phyloP scores from a whole-genome alignment of 1,284 basidiomycete species.

The Cryptococcus depauperatus region DNA sequence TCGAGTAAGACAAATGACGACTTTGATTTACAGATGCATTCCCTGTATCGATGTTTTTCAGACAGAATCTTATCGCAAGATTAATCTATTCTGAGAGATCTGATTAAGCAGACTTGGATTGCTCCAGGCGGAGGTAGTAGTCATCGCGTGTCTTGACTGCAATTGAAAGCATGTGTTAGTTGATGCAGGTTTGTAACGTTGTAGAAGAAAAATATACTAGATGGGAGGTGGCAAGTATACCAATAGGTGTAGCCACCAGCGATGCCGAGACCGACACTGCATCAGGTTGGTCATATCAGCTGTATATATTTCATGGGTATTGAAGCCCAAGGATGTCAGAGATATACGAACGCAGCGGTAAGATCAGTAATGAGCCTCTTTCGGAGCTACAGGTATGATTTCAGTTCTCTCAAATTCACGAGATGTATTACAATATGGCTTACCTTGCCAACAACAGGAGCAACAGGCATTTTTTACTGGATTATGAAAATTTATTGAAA shows the following conservation, averaged over 20 bases:
- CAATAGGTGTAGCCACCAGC: slow-evolving; percentile 67
- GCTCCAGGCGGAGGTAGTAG: slow-evolving; percentile 73
- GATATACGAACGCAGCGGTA: slow-evolving; percentile 47
- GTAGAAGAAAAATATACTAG: slow-evolving; percentile 53
- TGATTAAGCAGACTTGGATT: slow-evolving; percentile 40
- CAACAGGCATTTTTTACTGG: slow-evolving; percentile 67
- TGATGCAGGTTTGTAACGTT: slow-evolving; percentile 38
- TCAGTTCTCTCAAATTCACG: too few relatives aligned
- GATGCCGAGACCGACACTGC: slow-evolving; percentile 63
- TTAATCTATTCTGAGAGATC: too few relatives aligned
- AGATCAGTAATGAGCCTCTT: slow-evolving; percentile 77
- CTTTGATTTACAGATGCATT: slow-evolving; percentile 4
- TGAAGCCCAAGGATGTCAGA: neutral
- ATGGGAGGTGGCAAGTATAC: slow-evolving; percentile 70
- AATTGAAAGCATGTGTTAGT: slow-evolving; percentile 11
- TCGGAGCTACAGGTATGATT: slow-evolving; percentile 51
- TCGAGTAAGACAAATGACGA: too few relatives aligned
- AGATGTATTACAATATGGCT: slow-evolving; percentile 1
- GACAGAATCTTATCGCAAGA: too few relatives aligned
- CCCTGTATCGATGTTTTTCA: too few relatives aligned
- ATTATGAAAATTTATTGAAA: too few relatives aligned
- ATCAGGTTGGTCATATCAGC: neutral
- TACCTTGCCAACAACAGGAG: slow-evolving; percentile 71
- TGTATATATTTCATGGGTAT: neutral
- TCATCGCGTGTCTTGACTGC: slow-evolving; percentile 70